Conservation (phyloP, 1,284 basidiomycete genomes). For the Golubevia sp. region DNA sequence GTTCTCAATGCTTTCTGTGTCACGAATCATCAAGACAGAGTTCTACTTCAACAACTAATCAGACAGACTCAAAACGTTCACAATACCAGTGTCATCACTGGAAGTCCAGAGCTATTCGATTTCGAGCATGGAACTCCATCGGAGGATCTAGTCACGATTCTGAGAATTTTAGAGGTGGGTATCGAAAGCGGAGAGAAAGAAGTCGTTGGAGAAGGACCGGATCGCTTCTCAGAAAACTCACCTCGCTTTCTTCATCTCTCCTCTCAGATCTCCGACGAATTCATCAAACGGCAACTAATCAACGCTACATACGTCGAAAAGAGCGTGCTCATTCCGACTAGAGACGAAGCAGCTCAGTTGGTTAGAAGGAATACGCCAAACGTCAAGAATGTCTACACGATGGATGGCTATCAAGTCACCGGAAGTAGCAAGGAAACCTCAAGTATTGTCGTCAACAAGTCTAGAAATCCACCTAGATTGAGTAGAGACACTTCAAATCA, state of each 20-base stretch:
- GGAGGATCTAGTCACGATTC: slow-evolving; percentile 71
- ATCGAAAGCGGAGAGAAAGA: no score
- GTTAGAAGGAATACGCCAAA: slow-evolving; percentile 51
- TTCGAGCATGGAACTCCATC: slow-evolving; percentile 67
- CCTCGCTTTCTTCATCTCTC: no score
- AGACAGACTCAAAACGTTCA: neutral
- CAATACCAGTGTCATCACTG: slow-evolving; percentile 34
- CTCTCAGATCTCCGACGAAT: slow-evolving; percentile 73
- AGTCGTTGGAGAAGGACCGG: neutral
- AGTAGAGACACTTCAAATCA: neutral
- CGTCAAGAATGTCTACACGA: slow-evolving; percentile 49
- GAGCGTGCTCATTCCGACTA: slow-evolving; percentile 68
- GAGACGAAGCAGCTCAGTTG: slow-evolving; percentile 45
- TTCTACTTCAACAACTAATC: slow-evolving; percentile 71
- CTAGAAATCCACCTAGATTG: neutral
- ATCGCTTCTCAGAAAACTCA: no score
- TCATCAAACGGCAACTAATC: slow-evolving; percentile 80
- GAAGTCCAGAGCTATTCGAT: slow-evolving; percentile 65
- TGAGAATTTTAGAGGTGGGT: slow-evolving; percentile 80
- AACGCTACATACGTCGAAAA: slow-evolving; percentile 76
- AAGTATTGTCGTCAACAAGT: neutral
- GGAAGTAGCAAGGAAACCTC: slow-evolving; percentile 19
- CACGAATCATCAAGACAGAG: slow-evolving; percentile 73
- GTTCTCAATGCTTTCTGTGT: slow-evolving; percentile 78
- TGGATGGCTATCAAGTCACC: slow-evolving; percentile 42